These are phyloP conservation scores for Cladosporium sp. DNA, from an alignment of 2,329 filamentous ascomycete genomes.

Conservation along the genomic window DNA sequence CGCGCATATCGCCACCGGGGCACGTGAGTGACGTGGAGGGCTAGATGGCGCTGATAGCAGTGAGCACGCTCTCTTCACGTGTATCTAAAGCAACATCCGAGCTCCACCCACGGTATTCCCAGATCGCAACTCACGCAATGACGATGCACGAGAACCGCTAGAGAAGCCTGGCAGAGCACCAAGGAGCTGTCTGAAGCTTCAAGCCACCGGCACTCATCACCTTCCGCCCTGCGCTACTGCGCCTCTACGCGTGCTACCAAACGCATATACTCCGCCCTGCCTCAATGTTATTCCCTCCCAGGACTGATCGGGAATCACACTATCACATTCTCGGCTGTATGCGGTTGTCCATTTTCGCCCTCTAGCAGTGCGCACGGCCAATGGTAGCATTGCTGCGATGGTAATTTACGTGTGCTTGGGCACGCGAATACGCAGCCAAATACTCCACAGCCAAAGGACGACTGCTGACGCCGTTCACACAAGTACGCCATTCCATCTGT, in stretches of 20 bases:
- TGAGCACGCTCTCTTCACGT: too few relatives aligned
- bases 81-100: not conserved
- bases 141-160: not conserved
- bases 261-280: constrained; percentile 7
- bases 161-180: not conserved
- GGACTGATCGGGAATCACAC: not conserved
- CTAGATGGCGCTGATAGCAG: not conserved
- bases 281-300: not conserved
- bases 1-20: not conserved
- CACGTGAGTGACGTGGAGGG: not conserved
- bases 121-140: not conserved
- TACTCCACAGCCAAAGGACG: constrained; percentile 1
- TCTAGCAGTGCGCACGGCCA: not conserved
- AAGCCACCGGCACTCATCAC: constrained; percentile 8
- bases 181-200: not conserved
- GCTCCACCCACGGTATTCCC: not conserved
- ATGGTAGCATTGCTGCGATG: not conserved
- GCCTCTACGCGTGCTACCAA: not conserved
- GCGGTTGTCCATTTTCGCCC: not conserved
- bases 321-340: not conserved
- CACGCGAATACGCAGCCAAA: not conserved
- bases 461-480: not conserved
- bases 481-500: constrained; percentile 1
- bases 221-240: not conserved
- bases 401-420: not conserved